Evolutionary conservation across 2,329 filamentous ascomycete species (phyloP).

Genomic region (Graphilbum ipis-grandicollis): DNA sequence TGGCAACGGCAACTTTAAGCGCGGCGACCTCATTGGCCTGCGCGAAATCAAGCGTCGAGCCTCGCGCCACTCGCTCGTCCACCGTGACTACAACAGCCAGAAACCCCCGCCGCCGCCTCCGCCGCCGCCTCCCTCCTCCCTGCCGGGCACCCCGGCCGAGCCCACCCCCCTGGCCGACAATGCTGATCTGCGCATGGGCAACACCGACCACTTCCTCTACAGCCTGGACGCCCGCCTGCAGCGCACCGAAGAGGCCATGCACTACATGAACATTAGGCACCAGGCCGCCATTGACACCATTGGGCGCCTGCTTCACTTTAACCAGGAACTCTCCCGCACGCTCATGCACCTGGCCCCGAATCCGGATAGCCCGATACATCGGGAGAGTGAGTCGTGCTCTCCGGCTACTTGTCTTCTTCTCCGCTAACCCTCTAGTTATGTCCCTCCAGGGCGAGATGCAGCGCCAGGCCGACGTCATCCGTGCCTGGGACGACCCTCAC

Average conservation of each 20-base stretch:
- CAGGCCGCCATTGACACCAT: slow-evolving; percentile 70
- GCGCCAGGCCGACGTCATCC: slow-evolving; percentile 39
- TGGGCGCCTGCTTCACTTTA: slow-evolving; percentile 54
- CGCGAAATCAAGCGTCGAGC: slow-evolving; percentile 92
- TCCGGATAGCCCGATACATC: slow-evolving; percentile 59
- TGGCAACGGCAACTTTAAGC: slow-evolving; percentile 91
- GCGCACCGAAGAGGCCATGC: slow-evolving; percentile 68
- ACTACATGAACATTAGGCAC: slow-evolving; percentile 64
- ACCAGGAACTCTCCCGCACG: slow-evolving; percentile 65
- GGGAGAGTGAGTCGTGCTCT: slow-evolving; percentile 49
- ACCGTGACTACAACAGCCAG: slow-evolving; percentile 71
- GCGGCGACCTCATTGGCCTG: slow-evolving; percentile 77
- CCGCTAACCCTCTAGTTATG: slow-evolving; percentile 24
- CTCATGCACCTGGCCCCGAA: slow-evolving; percentile 58
- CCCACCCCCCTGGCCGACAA: slow-evolving; percentile 60
- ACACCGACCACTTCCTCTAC: slow-evolving; percentile 67
- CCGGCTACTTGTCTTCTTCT: slow-evolving; percentile 4
- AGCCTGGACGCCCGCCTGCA: slow-evolving; percentile 62
- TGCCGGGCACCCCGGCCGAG: slow-evolving; percentile 73
- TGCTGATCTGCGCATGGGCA: slow-evolving; percentile 55
- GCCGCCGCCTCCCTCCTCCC: too few species aligned
- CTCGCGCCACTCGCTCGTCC: slow-evolving; percentile 81
- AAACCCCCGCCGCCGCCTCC: slow-evolving; percentile 53
- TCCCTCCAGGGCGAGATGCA: slow-evolving; percentile 41
- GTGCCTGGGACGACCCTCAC: slow-evolving; percentile 43